Base-by-base conservation (phyloP, 2,329 filamentous ascomycete species). In the Penicillium italicum region DNA sequence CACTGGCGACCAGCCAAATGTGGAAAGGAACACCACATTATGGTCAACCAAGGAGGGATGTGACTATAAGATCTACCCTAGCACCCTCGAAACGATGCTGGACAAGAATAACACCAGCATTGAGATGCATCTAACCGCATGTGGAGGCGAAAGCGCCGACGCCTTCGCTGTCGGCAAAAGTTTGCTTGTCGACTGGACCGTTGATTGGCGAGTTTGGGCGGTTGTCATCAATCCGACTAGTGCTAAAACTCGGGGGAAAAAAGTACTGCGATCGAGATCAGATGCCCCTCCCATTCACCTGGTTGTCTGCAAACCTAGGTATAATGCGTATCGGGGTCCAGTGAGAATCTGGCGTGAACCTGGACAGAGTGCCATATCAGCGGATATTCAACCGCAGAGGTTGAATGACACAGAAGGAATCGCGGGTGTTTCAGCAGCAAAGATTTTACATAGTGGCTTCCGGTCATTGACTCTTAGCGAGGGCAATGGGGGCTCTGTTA, bases 201-300 rank as follows among this genome's bases (percentile, higher is more conserved):
- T 14, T 18, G 50, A 53, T 33, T 53, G 31, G 42, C 41, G 50
- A 14, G 5, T 53, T 20, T 53, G 50, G 50, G 50, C 41, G 5
- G 22, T 18, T 7, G 31, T 53, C 20, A 10, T 24, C 16, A 34
- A 34, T n/a, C 16, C 33, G 16, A 7, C 8, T n/a, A 14, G 16
- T 16, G 16, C 24, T 34, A 9, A n/a, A n/a, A 1, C 14, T 34
- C 33, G 14, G 14, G 0, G 16, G 16, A 34, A n/a, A 34, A 6
- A n/a, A 34, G 1, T 7, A 7, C 16, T 34, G 33, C 33, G 7
- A 34, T 34, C 8, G 33, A 7, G 14, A 34, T n/a, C 14, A 7
- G 7, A 34, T 34, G 7, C 12, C 16, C 33, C 33, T 34, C 33
- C 44, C 12, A 24, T 38, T n/a, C 46, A 38, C 18, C 24, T 48